Base-by-base conservation (phyloP, 768 basidiomycete genomes). In the Collybia nuda region DNA sequence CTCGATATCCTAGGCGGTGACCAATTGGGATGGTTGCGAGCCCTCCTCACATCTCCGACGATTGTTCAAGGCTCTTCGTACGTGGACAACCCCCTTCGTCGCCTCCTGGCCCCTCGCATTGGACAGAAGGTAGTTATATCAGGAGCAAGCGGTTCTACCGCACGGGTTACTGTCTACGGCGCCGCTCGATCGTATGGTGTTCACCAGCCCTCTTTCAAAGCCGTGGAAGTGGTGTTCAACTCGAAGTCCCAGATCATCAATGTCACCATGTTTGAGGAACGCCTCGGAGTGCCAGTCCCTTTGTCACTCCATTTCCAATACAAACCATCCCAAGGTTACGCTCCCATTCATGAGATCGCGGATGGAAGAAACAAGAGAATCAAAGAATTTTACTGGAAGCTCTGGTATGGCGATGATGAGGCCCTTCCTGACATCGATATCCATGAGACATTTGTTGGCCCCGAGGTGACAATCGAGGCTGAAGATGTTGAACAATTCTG, bases 301-400 rank as follows among this genome's bases (percentile, higher is more conserved):
- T 84, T 99, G 22, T 62, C 71, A 39, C 81, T 99, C 59, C 77
- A 85, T 56, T 98, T 93, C 79, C 67, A 76, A 51, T 98, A 98
- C 71, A 83, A 86, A 59, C 93, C 95, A 5, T 84, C 88, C 6
- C 85, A 85, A 71, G 93, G 92, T 37, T 97, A 79, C 54, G 88
- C 90, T 2, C 94, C 97, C 19, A 93, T 99, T 57, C 95, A 96
- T 62, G 97, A 98, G 66, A 71, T 96, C 50, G 81, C 84, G 4
- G 77, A 80, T 7, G 90, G 80, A 53, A 86, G 95, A 58, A 98
- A 96, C 73, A 76, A 76, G 48, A 84, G 90, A 54, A 95, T 98
- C 74, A 98, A 97, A 73, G 83, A 89, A 59, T 98, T 98, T 66
- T 99, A 99, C 76, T 99, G 97, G 97, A 86, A 86, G 65, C 72